These are phyloP conservation scores for Gossypium turneri DNA, from an alignment of 345 rosid species.

Conservation along the genomic window DNA sequence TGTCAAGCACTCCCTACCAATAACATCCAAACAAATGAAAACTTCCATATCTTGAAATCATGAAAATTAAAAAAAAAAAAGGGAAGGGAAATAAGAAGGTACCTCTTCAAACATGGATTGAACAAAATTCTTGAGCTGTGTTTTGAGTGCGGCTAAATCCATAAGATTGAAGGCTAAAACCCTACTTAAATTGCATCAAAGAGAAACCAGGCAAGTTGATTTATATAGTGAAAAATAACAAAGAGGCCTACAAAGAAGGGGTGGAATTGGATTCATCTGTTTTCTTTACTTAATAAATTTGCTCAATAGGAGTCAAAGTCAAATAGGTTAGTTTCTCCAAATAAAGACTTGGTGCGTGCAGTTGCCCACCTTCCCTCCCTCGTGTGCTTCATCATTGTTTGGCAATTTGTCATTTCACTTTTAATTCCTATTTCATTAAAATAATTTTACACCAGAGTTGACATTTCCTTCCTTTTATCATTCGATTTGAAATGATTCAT, in stretches of 20 bases:
- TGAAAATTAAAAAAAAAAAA: no score
- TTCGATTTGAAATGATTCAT: no score
- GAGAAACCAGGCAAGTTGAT: neutral
- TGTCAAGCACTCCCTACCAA: constrained; percentile 28
- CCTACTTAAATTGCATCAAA: neutral
- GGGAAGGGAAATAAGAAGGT: neutral
- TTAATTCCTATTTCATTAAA: neutral
- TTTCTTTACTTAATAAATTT: neutral
- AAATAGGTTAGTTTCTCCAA: constrained; percentile 3
- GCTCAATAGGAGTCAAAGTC: constrained; percentile 6
- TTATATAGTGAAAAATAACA: neutral
- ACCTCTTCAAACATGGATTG: constrained; percentile 16
- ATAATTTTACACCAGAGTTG: neutral
- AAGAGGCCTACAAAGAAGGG: neutral
- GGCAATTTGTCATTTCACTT: neutral
- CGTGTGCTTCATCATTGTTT: constrained; percentile 9
- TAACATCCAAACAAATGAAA: neutral
- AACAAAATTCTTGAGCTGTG: constrained; percentile 11
- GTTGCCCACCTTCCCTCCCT: constrained; percentile 7
- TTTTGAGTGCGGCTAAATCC: constrained; percentile 12
- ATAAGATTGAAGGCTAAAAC: constrained; percentile 1
- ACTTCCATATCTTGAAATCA: neutral
- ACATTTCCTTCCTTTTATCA: neutral
- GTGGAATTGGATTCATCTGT: neutral
- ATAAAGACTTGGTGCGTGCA: constrained; percentile 3